Percentiles rank a stretch among this genome's conserved stretches.
phyloP scores from a whole-genome alignment of 2,329 filamentous ascomycete species.

The Epichloe hybrida region DNA sequence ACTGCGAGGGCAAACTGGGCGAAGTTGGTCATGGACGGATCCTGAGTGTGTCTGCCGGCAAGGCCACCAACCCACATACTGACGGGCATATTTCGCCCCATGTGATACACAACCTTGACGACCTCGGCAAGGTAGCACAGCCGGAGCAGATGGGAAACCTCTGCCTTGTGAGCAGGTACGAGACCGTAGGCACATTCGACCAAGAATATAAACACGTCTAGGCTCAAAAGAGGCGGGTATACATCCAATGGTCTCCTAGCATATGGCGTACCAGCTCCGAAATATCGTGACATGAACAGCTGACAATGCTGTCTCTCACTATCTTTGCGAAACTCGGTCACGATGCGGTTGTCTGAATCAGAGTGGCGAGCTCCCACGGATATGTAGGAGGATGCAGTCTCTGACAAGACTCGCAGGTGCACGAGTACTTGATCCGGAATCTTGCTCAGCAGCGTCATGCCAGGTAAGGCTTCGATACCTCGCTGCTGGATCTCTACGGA shows the following conservation, averaged over 20 bases:
- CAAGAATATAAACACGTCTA: conserved; percentile 69
- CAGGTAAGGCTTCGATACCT: conserved; percentile 60
- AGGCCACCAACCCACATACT: conserved; percentile 35
- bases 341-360: conserved; percentile 45
- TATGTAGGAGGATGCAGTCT: conserved; percentile 77
- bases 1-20: conserved; percentile 39
- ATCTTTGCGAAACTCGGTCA: conserved; percentile 52
- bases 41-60: conserved; percentile 26
- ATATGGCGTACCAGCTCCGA: conserved; percentile 17
- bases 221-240: conserved; percentile 45
- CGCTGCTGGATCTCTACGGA: conserved; percentile 86
- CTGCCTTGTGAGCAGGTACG: conserved; percentile 51
- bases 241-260: conserved; percentile 26
- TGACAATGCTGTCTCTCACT: conserved; percentile 62
- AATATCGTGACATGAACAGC: conserved; percentile 53
- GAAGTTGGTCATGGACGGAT: conserved; percentile 39
- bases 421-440: conserved; percentile 75
- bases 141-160: conserved; percentile 66
- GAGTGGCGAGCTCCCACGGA: conserved; percentile 58
- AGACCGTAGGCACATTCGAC: conserved; percentile 64
- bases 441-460: conserved; percentile 65
- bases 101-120: conserved; percentile 59
- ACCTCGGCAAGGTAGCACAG: conserved; percentile 88
- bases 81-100: conserved; percentile 40
- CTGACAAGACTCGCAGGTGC: conserved; percentile 75